Conservation (phyloP, 176 grass and related monocot species). For the Bromus sterilis region DNA sequence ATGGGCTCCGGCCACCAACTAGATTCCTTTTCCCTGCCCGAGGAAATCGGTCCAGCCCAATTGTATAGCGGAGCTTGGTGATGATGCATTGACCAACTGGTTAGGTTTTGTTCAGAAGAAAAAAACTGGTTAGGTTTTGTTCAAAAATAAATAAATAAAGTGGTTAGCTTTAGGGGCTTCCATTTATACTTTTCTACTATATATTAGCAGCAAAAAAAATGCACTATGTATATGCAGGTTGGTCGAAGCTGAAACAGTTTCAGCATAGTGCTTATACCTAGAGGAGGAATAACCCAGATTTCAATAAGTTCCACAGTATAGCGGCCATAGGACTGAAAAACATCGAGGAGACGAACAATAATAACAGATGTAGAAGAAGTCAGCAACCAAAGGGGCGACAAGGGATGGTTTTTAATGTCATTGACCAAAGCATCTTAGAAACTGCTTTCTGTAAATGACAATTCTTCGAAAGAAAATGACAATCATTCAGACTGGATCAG, state of each 20-base stretch:
- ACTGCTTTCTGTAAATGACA: neutral
- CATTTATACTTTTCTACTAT: no score
- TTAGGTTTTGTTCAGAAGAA: no score
- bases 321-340: neutral
- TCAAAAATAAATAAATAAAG: no score
- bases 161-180: no score
- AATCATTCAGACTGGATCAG: neutral
- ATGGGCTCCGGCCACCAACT: neutral
- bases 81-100: neutral
- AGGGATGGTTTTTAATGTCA: neutral
- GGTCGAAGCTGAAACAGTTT: neutral
- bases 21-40: neutral
- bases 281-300: neutral
- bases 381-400: neutral
- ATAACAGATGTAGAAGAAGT: neutral
- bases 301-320: neutral
- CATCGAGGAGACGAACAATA: neutral
- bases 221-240: neutral
- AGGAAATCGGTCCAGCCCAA: neutral
- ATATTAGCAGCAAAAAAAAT: no score
- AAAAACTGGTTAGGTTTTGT: no score
- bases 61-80: neutral
- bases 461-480: neutral
- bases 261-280: neutral
- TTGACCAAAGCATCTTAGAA: neutral